These are phyloP conservation scores for Quercus lobata DNA, from an alignment of 331 rosid species.

Conservation along the genomic window DNA sequence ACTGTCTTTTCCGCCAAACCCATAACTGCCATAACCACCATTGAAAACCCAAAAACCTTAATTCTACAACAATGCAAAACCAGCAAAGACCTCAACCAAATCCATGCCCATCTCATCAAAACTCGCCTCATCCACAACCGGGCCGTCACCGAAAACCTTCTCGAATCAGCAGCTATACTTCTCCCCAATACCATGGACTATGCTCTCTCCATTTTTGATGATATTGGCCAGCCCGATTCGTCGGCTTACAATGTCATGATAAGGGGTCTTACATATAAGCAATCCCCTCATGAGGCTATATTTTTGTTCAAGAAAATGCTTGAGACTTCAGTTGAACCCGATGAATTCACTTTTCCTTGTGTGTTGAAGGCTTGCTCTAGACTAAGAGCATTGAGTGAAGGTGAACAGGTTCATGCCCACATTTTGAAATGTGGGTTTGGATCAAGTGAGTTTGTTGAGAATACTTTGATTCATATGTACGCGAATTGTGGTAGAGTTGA, in stretches of 20 bases:
- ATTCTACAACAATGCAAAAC: conserved; percentile 48
- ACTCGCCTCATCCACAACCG: conserved; percentile 53
- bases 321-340: conserved; percentile 25
- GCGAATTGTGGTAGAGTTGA: conserved; percentile 32
- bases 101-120: conserved; percentile 64
- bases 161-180: conserved; percentile 53
- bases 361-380: conserved; percentile 57
- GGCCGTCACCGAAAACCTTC: conserved; percentile 40
- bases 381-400: conserved; percentile 33
- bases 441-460: conserved; percentile 30
- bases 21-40: conserved; percentile 13
- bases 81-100: conserved; percentile 45
- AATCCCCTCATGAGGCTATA: conserved; percentile 37
- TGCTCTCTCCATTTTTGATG: conserved; percentile 45
- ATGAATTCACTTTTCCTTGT: conserved; percentile 42
- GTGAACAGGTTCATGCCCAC: conserved; percentile 45
- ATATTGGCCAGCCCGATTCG: conserved; percentile 26
- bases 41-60: conserved; percentile 45
- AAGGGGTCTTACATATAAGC: conserved; percentile 39
- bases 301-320: conserved; percentile 42
- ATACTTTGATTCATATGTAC: conserved; percentile 56
- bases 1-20: conserved; percentile 31
- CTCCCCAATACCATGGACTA: conserved; percentile 48
- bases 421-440: conserved; percentile 42
- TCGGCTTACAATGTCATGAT: conserved; percentile 49